Conservation (phyloP, 495 filamentous ascomycete genomes). For the Aspergillus homomorphus region DNA sequence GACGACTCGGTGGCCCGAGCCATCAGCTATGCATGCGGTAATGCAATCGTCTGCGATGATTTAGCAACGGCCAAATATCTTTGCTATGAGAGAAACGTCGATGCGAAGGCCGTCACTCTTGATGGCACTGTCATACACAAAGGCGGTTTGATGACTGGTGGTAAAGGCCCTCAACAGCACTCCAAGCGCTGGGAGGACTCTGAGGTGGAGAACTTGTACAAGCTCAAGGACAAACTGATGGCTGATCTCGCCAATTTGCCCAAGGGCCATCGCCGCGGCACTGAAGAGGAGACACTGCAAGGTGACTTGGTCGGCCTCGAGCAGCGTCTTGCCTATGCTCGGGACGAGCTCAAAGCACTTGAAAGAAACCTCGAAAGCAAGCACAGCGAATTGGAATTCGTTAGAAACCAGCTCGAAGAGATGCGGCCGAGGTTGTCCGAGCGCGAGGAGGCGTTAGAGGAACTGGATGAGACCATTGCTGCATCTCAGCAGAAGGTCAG, state of each 20-base stretch:
- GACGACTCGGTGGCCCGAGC: constrained; percentile 83
- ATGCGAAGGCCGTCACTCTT: constrained; percentile 89
- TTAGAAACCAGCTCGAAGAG: constrained; percentile 66
- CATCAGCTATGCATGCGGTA: constrained; percentile 91
- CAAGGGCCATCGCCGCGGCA: constrained; percentile 64
- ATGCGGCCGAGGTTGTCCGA: constrained; percentile 75
- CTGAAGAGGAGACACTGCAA: constrained; percentile 76
- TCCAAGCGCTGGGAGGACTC: constrained; percentile 85
- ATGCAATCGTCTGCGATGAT: constrained; percentile 92
- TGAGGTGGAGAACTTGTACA: constrained; percentile 77
- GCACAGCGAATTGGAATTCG: constrained; percentile 73
- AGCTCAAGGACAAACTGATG: constrained; percentile 65
- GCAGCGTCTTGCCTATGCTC: constrained; percentile 64
- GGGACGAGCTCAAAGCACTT: constrained; percentile 74
- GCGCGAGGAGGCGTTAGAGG: constrained; percentile 62
- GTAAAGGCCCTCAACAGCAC: constrained; percentile 68
- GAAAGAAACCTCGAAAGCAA: constrained; percentile 85
- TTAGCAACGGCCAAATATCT: constrained; percentile 81
- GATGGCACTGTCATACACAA: constrained; percentile 95
- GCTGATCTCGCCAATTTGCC: constrained; percentile 73
- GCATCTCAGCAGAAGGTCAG: constrained; percentile 74
- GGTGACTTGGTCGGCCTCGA: constrained; percentile 82
- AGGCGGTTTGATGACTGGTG: constrained; percentile 96
- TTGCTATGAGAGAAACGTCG: constrained; percentile 78
- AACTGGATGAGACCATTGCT: constrained; percentile 61